These are phyloP conservation scores for Penicillium salamii DNA, from an alignment of 495 filamentous ascomycete genomes.

Conservation along the genomic window DNA sequence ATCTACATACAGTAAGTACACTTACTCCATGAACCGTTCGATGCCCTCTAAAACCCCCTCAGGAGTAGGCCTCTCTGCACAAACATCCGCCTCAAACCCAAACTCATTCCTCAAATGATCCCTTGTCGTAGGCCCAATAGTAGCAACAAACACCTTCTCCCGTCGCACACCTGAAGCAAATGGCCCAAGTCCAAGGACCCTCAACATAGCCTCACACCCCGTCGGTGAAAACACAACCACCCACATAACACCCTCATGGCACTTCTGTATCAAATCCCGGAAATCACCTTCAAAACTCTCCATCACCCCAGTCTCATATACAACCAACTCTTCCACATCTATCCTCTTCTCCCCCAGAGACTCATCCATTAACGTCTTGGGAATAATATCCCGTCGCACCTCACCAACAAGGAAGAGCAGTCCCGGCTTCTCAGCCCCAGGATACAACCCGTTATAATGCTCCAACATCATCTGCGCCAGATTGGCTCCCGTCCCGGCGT, in stretches of 20 bases:
- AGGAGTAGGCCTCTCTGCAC: constrained; percentile 75
- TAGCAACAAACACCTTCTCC: constrained; percentile 61
- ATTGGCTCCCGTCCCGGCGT: constrained; percentile 77
- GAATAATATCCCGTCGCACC: constrained; percentile 82
- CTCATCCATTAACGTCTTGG: constrained; percentile 63
- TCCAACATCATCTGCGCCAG: constrained; percentile 73
- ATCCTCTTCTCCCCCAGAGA: constrained; percentile 46
- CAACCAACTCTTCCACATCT: constrained; percentile 68
- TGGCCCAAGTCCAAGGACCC: constrained; percentile 48
- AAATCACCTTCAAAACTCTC: constrained; percentile 70
- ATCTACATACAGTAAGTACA: background rate
- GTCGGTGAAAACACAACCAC: constrained; percentile 92
- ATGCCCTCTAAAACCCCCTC: constrained; percentile 77
- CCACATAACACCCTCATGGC: constrained; percentile 55
- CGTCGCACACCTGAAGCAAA: constrained; percentile 9
- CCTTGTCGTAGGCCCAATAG: constrained; percentile 92
- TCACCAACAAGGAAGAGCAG: constrained; percentile 88
- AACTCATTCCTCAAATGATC: constrained; percentile 66
- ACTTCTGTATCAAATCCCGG: constrained; percentile 22
- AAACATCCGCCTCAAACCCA: constrained; percentile 75
- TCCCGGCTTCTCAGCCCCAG: constrained; percentile 44
- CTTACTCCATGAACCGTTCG: constrained; percentile 43
- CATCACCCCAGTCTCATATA: constrained; percentile 85
- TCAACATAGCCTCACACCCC: constrained; percentile 78
- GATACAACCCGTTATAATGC: constrained; percentile 54